phyloP scores from a whole-genome alignment of 164 flowering plant genomes.

The Berberis thunbergii region DNA sequence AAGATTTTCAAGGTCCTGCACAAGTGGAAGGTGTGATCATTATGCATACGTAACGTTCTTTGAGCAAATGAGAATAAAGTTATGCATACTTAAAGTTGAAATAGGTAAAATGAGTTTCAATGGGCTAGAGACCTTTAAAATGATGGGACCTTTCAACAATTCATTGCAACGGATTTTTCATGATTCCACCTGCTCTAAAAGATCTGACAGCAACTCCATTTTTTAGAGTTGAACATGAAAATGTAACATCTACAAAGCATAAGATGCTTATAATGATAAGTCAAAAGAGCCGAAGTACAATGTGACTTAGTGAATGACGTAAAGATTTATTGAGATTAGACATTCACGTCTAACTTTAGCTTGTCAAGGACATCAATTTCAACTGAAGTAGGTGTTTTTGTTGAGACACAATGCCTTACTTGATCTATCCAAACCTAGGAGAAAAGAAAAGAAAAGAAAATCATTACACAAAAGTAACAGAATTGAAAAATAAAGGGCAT shows the following conservation, averaged over 20 bases:
- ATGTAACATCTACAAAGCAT: constrained; percentile 38
- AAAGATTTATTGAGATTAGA: too few relatives aligned
- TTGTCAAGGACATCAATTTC: constrained; percentile 50
- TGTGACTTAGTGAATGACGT: background rate
- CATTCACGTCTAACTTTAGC: constrained; percentile 61
- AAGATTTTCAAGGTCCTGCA: constrained; percentile 56
- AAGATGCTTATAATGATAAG: background rate
- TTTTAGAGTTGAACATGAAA: constrained; percentile 66
- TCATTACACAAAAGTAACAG: background rate
- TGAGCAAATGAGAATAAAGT: background rate
- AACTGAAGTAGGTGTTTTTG: constrained; percentile 27
- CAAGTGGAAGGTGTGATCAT: background rate
- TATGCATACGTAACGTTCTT: too few relatives aligned
- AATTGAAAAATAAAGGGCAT: background rate
- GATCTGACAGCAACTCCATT: constrained; percentile 36
- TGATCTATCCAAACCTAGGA: constrained; percentile 45
- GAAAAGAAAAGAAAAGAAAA: background rate
- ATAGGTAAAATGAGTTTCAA: background rate
- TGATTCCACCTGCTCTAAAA: constrained; percentile 43
- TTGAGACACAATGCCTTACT: constrained; percentile 34
- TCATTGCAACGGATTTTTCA: constrained; percentile 45
- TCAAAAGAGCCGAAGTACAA: background rate
- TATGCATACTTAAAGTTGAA: background rate
- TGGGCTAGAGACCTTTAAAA: constrained; percentile 43
- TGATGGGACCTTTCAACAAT: constrained; percentile 34